Base-by-base conservation (phyloP, 2,329 filamentous ascomycete genomes). In the Aspergillus pseudoviridinutans region DNA sequence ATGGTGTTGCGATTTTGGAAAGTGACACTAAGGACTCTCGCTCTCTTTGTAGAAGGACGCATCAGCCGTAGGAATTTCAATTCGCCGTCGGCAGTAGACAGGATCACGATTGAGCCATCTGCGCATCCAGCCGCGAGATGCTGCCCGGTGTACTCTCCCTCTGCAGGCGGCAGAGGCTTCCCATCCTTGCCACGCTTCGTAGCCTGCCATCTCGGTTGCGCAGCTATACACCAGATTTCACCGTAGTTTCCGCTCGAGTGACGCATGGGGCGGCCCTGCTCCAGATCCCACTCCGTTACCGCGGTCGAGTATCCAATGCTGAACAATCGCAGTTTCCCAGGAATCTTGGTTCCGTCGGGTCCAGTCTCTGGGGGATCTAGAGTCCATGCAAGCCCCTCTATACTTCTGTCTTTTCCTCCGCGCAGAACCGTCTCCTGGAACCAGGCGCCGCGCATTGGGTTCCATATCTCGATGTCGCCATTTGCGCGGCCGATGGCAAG, bases 381-480 rank as follows among this genome's bases (percentile, higher is more conserved):
- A 44, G 90, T 91, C 94, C 94, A 99, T 44, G 88, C 88, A 27
- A 99, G 81, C 7, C 91, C 91, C 76, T 99, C 94, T 60, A 97
- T 88, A 68, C 89, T 95, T 62, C 92, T 84, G 66, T 92, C 90
- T 67, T 89, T 87, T 51, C 91, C 92, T 61, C 93, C 92, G 38
- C 85, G 84, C 52, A 97, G 87, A 59, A 92, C 86, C 42, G 86
- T 87, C 79, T 99, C 94, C 73, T 97, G 94, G 62, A 91, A 84
- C 94, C 94, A 99, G 60, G 82, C 80, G 17, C 90, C 91, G 62
- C 84, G 85, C 54, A 87, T 78, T 3, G 93, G 92, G 74, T 96
- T 96, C 94, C 94, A 99, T 63, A 99, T 92, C 77, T 99, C 94
- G 66, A 99, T 94, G 70, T 96, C 91, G 66, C 94, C 94, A 73